These are phyloP conservation scores for Amoebophrya sp. DNA, from an alignment of 169 alveolate genomes.

Conservation along the genomic window DNA sequence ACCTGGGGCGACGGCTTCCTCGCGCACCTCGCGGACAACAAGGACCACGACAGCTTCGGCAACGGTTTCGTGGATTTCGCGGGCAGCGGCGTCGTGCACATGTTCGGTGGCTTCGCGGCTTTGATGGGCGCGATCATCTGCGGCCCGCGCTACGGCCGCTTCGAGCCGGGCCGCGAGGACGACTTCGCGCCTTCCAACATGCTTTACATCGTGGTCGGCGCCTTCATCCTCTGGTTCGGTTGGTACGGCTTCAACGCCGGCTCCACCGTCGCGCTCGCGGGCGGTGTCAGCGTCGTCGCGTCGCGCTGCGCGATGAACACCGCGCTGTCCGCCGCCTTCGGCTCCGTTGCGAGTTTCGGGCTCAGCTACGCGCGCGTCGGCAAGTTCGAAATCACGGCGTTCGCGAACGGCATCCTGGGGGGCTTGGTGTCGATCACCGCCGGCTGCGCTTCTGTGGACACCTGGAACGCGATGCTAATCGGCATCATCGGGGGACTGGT, in stretches of 20 bases:
- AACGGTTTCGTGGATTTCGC: conserved; percentile 19
- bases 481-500: too few species aligned
- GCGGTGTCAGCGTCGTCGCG: neutral
- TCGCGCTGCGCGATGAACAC: conserved; percentile 27
- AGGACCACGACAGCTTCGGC: too few species aligned
- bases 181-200: neutral
- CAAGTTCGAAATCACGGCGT: conserved; percentile 21
- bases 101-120: conserved; percentile 16
- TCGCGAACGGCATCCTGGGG: conserved; percentile 29
- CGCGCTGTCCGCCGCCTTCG: conserved; percentile 23
- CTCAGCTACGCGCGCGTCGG: neutral
- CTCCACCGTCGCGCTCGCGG: neutral
- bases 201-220: conserved; percentile 1
- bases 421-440: conserved; percentile 33
- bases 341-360: conserved; percentile 10
- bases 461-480: neutral
- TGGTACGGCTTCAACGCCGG: conserved; percentile 21
- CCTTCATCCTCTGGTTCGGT: conserved; percentile 17
- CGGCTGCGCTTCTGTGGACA: conserved; percentile 19
- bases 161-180: neutral
- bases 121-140: conserved; percentile 5
- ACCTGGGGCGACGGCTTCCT: conserved; percentile 25
- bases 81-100: conserved; percentile 16
- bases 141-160: conserved; percentile 12
- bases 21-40: neutral